Evolutionary conservation across 352 stramenopile species (phyloP), one percentile per base, ranked within the genome.

Genomic region (Phytophthora fragariae): DNA sequence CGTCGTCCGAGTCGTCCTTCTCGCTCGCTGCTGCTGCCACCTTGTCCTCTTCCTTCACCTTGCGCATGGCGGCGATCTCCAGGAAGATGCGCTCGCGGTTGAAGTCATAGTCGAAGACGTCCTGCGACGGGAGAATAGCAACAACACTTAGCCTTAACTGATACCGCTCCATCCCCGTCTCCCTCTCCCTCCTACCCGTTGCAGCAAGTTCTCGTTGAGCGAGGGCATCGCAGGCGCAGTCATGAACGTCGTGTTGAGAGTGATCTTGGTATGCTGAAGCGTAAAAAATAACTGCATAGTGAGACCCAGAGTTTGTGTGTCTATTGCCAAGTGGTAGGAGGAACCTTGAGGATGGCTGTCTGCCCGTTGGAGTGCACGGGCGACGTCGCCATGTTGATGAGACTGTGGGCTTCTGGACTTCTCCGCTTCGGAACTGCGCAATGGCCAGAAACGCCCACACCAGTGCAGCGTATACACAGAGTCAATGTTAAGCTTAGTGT

Each of bases 71-170:
- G 44, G 81, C 73, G 44, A 92, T 92, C 73, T 91, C 84, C 19
- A 93, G 58, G 64, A 91, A 91, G 55, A 88, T 82, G 49, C 82
- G 83, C 58, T 93, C 85, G 17, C 81, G 80, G 41, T 75, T 90
- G 53, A 93, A 93, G 67, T 91, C 84, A 70, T 93, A 93, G 73
- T 90, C 80, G 62, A 91, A 93, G 39, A 93, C 79, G 49, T 88
- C 80, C 85, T 92, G 59, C 31, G 49, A 37, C 10, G 47, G 11
- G 15, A 58, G 24, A 27, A 53, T 52, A 44, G 0, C n/a, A 44
- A 27, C 24, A 29, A n/a, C 11, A 57, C 33, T 62, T 62, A 39
- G 35, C n/a, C 3, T 37, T 10, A 17, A 47, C 5, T 14, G 55
- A 7, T 56, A 8, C 0, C 27, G 10, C 7, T 14, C 24, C 10